Conservation (phyloP, 2,329 filamentous ascomycete species). For the Phaeosphaeria sp. region DNA sequence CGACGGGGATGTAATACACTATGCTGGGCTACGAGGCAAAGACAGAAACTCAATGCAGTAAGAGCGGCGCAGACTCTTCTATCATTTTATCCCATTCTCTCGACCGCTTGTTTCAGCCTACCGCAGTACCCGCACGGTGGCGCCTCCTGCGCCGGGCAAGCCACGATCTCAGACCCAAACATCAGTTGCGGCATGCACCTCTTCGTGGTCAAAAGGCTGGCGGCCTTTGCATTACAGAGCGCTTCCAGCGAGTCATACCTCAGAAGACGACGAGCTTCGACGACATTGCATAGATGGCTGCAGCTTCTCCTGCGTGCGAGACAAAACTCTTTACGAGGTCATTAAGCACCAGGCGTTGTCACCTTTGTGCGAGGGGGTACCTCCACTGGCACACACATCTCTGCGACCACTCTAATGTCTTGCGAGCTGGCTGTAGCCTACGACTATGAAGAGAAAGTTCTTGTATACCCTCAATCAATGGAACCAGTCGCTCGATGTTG, state of each 20-base stretch:
- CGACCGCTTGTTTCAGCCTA: background rate
- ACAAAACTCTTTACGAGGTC: background rate
- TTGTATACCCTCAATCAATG: background rate
- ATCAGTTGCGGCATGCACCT: slow-evolving; percentile 6
- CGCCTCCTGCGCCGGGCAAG: slow-evolving; percentile 6
- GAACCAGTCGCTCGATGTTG: background rate
- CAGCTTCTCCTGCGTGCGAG: background rate
- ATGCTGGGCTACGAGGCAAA: background rate
- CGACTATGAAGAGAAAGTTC: background rate
- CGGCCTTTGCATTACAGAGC: background rate
- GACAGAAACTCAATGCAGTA: background rate
- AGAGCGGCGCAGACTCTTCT: background rate
- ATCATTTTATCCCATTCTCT: background rate
- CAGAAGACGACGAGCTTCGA: background rate
- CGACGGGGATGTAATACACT: background rate
- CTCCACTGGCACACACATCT: background rate
- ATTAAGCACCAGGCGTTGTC: background rate
- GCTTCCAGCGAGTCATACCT: background rate
- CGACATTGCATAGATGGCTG: background rate
- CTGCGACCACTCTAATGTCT: background rate
- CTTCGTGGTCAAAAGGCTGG: background rate
- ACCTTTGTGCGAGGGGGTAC: background rate
- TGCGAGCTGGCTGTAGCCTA: background rate
- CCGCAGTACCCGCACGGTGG: background rate
- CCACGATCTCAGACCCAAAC: slow-evolving; percentile 3